Conservation (phyloP, 768 basidiomycete species). For the Polyporus arcularius region DNA sequence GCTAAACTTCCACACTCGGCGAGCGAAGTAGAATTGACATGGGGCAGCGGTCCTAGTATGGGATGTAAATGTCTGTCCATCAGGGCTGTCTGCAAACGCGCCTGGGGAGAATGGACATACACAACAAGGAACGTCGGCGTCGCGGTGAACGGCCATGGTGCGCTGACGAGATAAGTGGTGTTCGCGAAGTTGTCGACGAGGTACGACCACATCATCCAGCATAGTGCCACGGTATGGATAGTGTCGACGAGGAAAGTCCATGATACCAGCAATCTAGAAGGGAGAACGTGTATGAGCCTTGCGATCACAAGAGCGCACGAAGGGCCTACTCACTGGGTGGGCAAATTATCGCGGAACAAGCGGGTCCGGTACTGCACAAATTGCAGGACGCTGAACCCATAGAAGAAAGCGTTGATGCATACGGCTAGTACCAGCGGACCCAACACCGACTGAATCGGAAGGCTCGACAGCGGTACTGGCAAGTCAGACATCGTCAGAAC, state of each 20-base stretch:
- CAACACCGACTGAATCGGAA: background rate
- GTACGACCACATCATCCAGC: constrained; percentile 1
- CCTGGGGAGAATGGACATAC: background rate
- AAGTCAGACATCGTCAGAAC: too few relatives aligned
- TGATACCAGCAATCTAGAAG: background rate
- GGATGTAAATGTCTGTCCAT: too few relatives aligned
- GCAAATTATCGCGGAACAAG: background rate
- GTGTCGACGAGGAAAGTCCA: constrained; percentile 7
- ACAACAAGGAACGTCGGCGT: background rate
- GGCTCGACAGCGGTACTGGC: background rate
- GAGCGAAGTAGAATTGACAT: constrained; percentile 1
- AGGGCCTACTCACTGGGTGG: background rate
- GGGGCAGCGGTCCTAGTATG: background rate
- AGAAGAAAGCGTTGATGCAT: constrained; percentile 1
- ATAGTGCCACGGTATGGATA: background rate
- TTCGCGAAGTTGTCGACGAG: constrained; percentile 3
- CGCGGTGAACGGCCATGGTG: constrained; percentile 4
- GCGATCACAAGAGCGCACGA: background rate
- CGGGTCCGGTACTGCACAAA: constrained; percentile 4
- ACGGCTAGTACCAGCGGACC: background rate
- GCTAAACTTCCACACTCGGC: background rate
- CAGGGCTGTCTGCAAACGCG: too few relatives aligned
- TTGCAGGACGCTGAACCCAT: constrained; percentile 5
- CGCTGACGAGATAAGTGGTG: background rate
- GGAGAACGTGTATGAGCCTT: background rate